Evolutionary conservation across 768 basidiomycete genomes (phyloP).

Genomic region (Phanerochaete sordida): DNA sequence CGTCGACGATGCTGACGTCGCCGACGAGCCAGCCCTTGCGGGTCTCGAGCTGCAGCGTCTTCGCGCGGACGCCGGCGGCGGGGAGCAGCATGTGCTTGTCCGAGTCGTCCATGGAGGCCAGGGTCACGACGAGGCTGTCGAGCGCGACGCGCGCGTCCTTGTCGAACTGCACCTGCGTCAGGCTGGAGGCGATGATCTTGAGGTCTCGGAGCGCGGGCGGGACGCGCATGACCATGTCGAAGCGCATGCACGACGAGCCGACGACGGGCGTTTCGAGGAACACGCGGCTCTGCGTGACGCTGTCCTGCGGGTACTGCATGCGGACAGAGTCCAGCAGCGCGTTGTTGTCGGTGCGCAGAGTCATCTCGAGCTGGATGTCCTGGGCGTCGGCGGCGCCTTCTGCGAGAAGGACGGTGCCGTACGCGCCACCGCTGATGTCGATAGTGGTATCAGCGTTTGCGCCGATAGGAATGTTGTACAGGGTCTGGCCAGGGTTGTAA

Average conservation of each 20-base stretch:
- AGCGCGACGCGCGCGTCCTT: constrained; percentile 38
- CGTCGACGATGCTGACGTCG: constrained; percentile 42
- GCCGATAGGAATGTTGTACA: constrained; percentile 38
- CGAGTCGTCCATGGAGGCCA: constrained; percentile 34
- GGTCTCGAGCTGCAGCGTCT: constrained; percentile 40
- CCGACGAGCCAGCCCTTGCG: constrained; percentile 61
- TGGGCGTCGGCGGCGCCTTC: constrained; percentile 38
- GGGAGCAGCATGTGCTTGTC: constrained; percentile 46
- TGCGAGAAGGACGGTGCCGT: constrained; percentile 49
- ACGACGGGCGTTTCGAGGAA: constrained; percentile 35
- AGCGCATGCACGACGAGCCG: constrained; percentile 44
- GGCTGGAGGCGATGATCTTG: constrained; percentile 39
- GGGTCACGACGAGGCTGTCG: constrained; percentile 37
- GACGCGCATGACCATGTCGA: constrained; percentile 48
- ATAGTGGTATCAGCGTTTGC: constrained; percentile 39
- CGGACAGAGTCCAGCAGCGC: constrained; percentile 36
- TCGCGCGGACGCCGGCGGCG: constrained; percentile 36
- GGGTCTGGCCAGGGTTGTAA: constrained; percentile 35
- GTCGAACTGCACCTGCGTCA: constrained; percentile 48
- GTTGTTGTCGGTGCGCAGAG: constrained; percentile 40
- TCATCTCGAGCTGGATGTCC: constrained; percentile 48
- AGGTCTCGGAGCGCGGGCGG: constrained; percentile 49
- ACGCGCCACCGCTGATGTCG: constrained; percentile 43
- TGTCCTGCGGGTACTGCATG: constrained; percentile 33
- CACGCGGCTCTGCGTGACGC: constrained; percentile 33